A percentile compares a stretch with the other conserved stretches of the same genome.
These are phyloP conservation scores for Nephelium lappaceum DNA, from an alignment of 345 rosid genomes.

Conservation along the genomic window DNA sequence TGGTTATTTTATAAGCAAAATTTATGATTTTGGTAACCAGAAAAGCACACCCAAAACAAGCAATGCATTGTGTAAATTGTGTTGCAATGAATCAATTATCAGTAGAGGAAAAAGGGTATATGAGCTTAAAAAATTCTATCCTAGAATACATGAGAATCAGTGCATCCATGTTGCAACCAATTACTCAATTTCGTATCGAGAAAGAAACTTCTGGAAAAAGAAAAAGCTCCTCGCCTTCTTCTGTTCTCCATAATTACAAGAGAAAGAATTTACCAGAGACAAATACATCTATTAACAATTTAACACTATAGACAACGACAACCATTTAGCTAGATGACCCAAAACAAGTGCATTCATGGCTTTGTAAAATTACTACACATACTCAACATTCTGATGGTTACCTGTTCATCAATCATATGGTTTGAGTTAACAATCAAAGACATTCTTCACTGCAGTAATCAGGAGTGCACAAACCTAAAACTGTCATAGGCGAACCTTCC, in stretches of 20 bases:
- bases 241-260: neutral
- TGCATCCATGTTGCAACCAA: neutral
- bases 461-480: neutral
- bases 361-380: neutral
- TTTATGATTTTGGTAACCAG: neutral
- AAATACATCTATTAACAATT: neutral
- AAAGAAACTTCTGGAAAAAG: neutral
- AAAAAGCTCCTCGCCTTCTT: neutral
- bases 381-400: neutral
- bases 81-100: neutral
- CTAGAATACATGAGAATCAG: neutral
- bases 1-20: neutral
- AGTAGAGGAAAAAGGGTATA: neutral
- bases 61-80: neutral
- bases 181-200: neutral
- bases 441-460: conserved; percentile 3
- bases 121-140: neutral
- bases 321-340: neutral
- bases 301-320: neutral
- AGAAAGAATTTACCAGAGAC: neutral
- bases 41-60: neutral
- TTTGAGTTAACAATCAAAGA: neutral
- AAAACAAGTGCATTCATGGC: neutral
- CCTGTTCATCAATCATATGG: neutral
- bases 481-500: neutral